Evolutionary conservation across 768 basidiomycete genomes (phyloP).

Genomic region (Termitomyces sp.): DNA sequence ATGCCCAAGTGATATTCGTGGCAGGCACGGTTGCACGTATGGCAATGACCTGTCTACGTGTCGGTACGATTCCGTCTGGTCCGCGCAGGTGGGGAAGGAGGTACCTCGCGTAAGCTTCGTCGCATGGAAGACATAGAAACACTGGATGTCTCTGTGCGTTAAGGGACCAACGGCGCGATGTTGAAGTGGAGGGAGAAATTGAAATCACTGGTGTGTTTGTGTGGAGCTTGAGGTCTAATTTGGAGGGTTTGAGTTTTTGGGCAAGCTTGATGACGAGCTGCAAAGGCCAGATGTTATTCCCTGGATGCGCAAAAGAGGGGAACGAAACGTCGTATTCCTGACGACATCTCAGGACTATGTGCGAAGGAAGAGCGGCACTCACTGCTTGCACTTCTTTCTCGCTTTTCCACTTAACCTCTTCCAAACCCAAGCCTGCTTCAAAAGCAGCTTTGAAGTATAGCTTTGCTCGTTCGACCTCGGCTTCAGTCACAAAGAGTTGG

Average conservation of each 20-base stretch:
- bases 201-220: slow-evolving; percentile 68
- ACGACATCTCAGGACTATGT: neutral
- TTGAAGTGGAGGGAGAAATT: slow-evolving; percentile 20
- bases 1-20: slow-evolving; percentile 33
- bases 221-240: slow-evolving; percentile 46
- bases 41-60: slow-evolving; percentile 63
- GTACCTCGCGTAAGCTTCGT: slow-evolving; percentile 82
- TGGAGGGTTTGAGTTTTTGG: slow-evolving; percentile 12
- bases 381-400: slow-evolving; percentile 46
- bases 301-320: slow-evolving; percentile 46
- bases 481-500: slow-evolving; percentile 39
- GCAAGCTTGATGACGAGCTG: slow-evolving; percentile 69
- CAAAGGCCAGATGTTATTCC: slow-evolving; percentile 71
- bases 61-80: slow-evolving; percentile 54
- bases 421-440: slow-evolving; percentile 44
- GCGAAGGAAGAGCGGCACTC: slow-evolving; percentile 5
- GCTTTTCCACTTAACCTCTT: slow-evolving; percentile 38
- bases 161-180: slow-evolving; percentile 41
- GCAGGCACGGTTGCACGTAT: slow-evolving; percentile 31
- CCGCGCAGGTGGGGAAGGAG: slow-evolving; percentile 66
- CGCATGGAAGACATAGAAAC: slow-evolving; percentile 75
- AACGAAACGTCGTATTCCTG: slow-evolving; percentile 41
- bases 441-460: slow-evolving; percentile 50
- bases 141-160: slow-evolving; percentile 58
- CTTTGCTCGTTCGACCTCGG: slow-evolving; percentile 31